Evolutionary conservation across 2,329 filamentous ascomycete species (phyloP).

Genomic region (Penicillium palitans): DNA sequence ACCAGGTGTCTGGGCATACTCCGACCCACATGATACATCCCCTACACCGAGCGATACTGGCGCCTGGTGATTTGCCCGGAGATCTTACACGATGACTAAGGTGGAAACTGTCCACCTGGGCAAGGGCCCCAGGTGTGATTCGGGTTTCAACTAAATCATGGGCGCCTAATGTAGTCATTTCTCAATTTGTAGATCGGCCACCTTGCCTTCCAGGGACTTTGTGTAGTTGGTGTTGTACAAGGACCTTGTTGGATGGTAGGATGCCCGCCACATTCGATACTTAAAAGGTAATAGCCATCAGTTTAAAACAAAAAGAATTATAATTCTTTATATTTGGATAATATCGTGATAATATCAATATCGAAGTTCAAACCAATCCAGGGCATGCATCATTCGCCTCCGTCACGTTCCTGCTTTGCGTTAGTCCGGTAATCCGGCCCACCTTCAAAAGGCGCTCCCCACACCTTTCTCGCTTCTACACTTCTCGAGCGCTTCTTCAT

Average conservation of each 20-base stretch:
- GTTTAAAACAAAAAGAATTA: neutral
- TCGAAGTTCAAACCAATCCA: slow-evolving; percentile 4
- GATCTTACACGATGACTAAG: slow-evolving; percentile 2
- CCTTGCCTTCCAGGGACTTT: neutral
- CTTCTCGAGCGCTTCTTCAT: slow-evolving; percentile 29
- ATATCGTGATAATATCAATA: neutral
- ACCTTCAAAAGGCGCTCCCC: slow-evolving; percentile 45
- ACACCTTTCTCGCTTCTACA: slow-evolving; percentile 30
- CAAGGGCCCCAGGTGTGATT: neutral
- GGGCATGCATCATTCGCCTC: slow-evolving; percentile 23
- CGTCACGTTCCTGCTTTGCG: slow-evolving; percentile 46
- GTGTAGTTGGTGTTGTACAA: neutral
- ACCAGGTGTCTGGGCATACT: neutral
- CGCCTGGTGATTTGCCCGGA: neutral
- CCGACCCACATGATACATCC: neutral
- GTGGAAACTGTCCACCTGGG: neutral
- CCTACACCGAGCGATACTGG: neutral
- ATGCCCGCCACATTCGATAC: neutral
- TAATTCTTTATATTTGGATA: neutral
- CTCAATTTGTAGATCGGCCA: neutral
- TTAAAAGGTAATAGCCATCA: neutral
- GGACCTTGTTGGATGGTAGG: neutral
- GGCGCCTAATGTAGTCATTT: slow-evolving; percentile 1
- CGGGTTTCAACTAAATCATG: slow-evolving; percentile 1
- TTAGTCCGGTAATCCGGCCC: slow-evolving; percentile 39